phyloP scores from a whole-genome alignment of 148 eudicot species.

The Salicornia ramosissima region DNA sequence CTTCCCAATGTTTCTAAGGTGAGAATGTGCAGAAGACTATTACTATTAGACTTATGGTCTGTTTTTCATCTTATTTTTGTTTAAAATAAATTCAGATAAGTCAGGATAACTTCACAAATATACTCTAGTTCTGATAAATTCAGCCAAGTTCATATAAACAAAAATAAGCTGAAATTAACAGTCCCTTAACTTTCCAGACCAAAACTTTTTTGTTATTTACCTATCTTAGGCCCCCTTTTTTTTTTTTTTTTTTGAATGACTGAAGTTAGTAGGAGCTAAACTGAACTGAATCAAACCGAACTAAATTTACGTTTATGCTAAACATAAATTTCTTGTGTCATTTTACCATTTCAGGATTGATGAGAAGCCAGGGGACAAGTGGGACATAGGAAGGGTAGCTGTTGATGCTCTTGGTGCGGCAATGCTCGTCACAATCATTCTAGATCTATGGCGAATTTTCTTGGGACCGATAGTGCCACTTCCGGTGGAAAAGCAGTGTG shows the following conservation, averaged over 20 bases:
- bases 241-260: no score
- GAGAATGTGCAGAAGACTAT: conserved; percentile 11
- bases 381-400: conserved; percentile 84
- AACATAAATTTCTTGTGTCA: neutral
- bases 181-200: neutral
- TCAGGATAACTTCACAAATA: no score
- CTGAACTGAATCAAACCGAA: no score
- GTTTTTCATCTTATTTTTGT: no score
- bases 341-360: conserved; percentile 50
- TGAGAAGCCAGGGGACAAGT: conserved; percentile 64
- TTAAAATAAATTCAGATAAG: no score
- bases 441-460: conserved; percentile 90
- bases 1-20: conserved; percentile 98
- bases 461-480: conserved; percentile 79
- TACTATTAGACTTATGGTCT: no score
- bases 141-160: no score
- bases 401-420: conserved; percentile 94
- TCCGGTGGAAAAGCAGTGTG: conserved; percentile 56
- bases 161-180: no score
- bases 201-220: neutral
- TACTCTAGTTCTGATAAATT: no score
- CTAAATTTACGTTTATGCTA: no score
- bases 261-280: no score
- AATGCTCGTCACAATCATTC: conserved; percentile 91
- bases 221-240: no score